Evolutionary conservation across 129 eudicot species (phyloP).

Genomic region (Smallanthus sonchifolius): DNA sequence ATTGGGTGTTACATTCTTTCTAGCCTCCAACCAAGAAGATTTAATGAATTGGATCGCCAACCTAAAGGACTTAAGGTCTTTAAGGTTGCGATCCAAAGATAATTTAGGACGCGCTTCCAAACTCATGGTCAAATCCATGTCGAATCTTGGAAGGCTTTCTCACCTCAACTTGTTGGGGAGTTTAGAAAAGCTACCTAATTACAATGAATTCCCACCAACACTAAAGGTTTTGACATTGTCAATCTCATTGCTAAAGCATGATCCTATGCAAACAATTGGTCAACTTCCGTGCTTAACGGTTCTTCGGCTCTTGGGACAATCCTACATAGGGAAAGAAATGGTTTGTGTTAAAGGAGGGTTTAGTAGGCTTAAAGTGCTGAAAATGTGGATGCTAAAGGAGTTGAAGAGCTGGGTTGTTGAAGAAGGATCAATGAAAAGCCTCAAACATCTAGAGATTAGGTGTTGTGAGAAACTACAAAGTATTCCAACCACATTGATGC

Average conservation of each 20-base stretch:
- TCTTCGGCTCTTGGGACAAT: conserved; percentile 50
- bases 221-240: conserved; percentile 55
- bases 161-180: conserved; percentile 43
- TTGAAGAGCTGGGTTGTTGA: conserved; percentile 39
- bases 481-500: conserved; percentile 26
- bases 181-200: conserved; percentile 25
- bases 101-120: conserved; percentile 29
- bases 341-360: conserved; percentile 30
- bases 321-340: conserved; percentile 38
- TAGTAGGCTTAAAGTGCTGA: conserved; percentile 28
- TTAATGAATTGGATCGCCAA: conserved; percentile 38
- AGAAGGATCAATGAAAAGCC: conserved; percentile 39
- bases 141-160: conserved; percentile 30
- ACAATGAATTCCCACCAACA: conserved; percentile 35
- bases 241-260: conserved; percentile 31
- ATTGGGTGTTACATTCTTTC: conserved; percentile 39
- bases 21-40: conserved; percentile 12
- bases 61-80: conserved; percentile 8
- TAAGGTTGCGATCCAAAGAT: conserved; percentile 46
- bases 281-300: conserved; percentile 34
- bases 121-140: conserved; percentile 27
- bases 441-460: conserved; percentile 44
- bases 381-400: conserved; percentile 52
- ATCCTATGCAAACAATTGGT: conserved; percentile 49
- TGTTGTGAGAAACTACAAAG: conserved; percentile 33